These are phyloP conservation scores for Chalaropsis ovoidea DNA, from an alignment of 2,329 filamentous ascomycete genomes.

Conservation along the genomic window DNA sequence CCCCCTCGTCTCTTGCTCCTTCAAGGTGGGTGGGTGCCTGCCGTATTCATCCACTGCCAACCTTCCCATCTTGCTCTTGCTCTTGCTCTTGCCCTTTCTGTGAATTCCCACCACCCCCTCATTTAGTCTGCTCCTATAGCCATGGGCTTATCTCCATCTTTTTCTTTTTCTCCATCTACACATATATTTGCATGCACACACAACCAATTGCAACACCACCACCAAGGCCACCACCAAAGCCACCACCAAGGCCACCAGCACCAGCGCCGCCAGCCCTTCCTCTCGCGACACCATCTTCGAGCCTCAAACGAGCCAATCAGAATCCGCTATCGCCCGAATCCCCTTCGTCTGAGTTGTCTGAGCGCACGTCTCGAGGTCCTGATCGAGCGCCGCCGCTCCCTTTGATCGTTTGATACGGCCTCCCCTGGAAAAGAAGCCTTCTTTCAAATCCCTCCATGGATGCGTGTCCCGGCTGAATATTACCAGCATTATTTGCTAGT, in stretches of 20 bases:
- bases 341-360: conserved; percentile 1
- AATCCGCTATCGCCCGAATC: neutral
- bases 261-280: no score
- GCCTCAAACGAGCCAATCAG: neutral
- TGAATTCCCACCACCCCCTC: neutral
- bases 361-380: neutral
- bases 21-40: neutral
- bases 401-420: neutral
- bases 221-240: neutral
- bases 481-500: conserved; percentile 8
- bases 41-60: neutral
- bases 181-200: no score
- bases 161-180: no score
- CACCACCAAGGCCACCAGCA: neutral
- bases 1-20: neutral
- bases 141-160: no score
- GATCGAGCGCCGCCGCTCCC: neutral
- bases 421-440: conserved; percentile 15
- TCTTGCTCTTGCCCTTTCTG: no score
- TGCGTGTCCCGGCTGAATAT: conserved; percentile 4
- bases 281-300: neutral
- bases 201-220: neutral
- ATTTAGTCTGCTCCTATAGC: neutral
- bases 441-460: conserved; percentile 9
- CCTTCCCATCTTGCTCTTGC: neutral